Evolutionary conservation across 2,329 filamentous ascomycete species (phyloP).

Genomic region (Biscogniauxia mediterranea): DNA sequence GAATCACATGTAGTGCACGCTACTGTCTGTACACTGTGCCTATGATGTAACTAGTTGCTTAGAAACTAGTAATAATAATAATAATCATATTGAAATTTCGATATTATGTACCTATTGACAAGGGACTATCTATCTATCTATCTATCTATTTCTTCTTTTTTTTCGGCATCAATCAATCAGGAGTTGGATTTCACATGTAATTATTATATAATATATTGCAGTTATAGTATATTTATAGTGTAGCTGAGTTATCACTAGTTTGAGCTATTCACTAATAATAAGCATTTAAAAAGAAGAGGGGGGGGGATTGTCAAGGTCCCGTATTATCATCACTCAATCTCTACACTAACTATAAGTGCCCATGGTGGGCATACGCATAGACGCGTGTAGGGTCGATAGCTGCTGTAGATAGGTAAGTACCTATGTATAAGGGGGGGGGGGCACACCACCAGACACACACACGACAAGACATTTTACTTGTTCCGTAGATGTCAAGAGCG

Average conservation of each 20-base stretch:
- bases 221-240: too few relatives aligned
- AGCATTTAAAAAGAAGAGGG: too few relatives aligned
- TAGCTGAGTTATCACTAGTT: too few relatives aligned
- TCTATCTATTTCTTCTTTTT: too few relatives aligned
- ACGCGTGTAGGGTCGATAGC: background rate
- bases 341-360: background rate
- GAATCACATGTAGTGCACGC: background rate
- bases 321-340: background rate
- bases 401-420: background rate
- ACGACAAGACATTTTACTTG: background rate
- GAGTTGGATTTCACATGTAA: background rate
- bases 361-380: too few relatives aligned
- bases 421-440: too few relatives aligned
- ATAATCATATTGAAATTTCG: background rate
- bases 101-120: background rate
- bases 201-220: background rate
- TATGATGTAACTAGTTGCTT: background rate
- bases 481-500: background rate
- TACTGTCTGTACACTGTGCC: background rate
- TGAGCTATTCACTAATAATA: too few relatives aligned
- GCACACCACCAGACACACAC: too few relatives aligned
- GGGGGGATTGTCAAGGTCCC: background rate
- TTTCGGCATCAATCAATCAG: too few relatives aligned
- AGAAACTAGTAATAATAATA: background rate
- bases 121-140: background rate